Base-by-base conservation (phyloP, 331 rosid genomes). In the Acacia pycnantha region DNA sequence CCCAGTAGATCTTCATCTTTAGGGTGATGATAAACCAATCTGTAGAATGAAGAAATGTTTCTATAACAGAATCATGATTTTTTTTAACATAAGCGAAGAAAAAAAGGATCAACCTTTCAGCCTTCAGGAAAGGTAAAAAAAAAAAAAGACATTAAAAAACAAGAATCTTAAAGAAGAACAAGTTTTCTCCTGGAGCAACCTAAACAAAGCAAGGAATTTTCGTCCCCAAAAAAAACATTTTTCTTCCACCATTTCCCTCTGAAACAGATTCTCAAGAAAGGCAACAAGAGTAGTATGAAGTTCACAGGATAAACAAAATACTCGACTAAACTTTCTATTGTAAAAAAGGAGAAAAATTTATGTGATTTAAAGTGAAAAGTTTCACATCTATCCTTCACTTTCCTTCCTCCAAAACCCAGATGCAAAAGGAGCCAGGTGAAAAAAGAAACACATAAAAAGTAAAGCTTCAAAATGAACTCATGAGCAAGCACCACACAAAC, bases 1-100 rank as follows among this genome's bases (percentile, higher is more conserved):
- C 74, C 78, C 74, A 26, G 31, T 61, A 69, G 79, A 75, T 75
- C 81, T 48, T 69, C 22, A 67, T 37, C 66, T 26, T 48, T 9
- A 70, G 68, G n/a, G 68, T 40, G 19, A 50, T 77, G 12, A 22
- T 9, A 29, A 13, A 29, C 68, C 29, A 43, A 44, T 21, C 73
- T 19, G 21, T 9, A 40, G 53, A n/a, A 58, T 22, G 46, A 6
- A 15, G 31, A 6, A 53, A 65, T 16, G 59, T 41, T 73, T 24
- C 59, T 67, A 56, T 16, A 53, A 29, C 24, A 19, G 22, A 46
- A 65, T 46, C 56, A 15, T 46, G 33, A 21, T 9, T 31, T 2
- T 43, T 8, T 6, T 4, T 4, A 58, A 19, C 70, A 15, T 31
- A 11, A 46, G 37, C 40, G 1, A 71, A 58, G 18, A 1, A 59